Conservation (phyloP, 192 early-diverging fungal genomes). For the Thamnidium elegans region DNA sequence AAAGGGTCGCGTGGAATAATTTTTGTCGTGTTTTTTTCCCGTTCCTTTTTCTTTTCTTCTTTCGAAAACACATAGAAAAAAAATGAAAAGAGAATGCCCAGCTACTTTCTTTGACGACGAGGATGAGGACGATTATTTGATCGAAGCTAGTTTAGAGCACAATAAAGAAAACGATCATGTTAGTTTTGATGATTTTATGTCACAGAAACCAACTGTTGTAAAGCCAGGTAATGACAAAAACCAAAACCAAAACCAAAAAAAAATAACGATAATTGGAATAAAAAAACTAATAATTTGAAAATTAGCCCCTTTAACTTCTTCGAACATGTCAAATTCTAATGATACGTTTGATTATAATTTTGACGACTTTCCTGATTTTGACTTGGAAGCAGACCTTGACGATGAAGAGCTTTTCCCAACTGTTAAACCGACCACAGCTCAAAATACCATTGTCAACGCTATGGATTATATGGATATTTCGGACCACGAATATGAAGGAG, state of each 20-base stretch:
- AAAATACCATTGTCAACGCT: not conserved
- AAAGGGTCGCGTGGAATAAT: too few relatives aligned
- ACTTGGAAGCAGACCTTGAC: not conserved
- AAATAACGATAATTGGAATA: not conserved
- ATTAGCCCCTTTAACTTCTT: not conserved
- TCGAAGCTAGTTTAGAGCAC: not conserved
- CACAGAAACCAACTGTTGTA: not conserved
- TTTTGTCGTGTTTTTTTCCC: too few relatives aligned
- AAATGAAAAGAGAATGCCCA: too few relatives aligned
- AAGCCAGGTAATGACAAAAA: not conserved
- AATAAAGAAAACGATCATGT: not conserved
- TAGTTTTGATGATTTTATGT: not conserved
- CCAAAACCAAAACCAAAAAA: too few relatives aligned
- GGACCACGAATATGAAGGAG: not conserved
- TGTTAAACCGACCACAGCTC: not conserved
- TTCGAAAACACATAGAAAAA: too few relatives aligned
- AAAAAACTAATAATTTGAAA: not conserved
- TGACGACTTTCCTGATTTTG: not conserved
- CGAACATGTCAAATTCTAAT: too few relatives aligned
- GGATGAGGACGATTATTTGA: constrained; percentile 9
- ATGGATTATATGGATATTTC: constrained; percentile 19
- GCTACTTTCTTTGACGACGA: not conserved
- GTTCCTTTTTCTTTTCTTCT: too few relatives aligned
- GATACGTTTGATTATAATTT: not conserved
- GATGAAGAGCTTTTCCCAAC: not conserved